A percentile compares a stretch with the other conserved stretches of the same genome.
Conservation (phyloP, 305 asterid species). For the Fraxinus velutina region DNA sequence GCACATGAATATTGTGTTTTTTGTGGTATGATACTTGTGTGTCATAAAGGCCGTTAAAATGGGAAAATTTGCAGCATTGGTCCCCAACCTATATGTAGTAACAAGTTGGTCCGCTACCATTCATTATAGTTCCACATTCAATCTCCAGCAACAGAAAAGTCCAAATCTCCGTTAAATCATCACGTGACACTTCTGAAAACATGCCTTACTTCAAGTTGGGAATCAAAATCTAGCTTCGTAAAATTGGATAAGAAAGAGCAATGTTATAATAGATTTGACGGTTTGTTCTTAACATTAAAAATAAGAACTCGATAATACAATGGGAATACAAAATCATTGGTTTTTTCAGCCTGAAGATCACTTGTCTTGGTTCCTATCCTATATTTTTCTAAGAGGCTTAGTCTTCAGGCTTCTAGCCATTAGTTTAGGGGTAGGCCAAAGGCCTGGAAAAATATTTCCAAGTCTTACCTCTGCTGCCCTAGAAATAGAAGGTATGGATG, state of each 20-base stretch:
- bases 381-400: not conserved
- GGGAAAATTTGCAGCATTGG: not conserved
- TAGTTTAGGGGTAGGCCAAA: not conserved
- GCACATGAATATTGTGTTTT: too few species aligned
- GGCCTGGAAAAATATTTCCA: not conserved
- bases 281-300: too few species aligned
- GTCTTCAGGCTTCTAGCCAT: not conserved
- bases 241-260: not conserved
- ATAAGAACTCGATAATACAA: not conserved
- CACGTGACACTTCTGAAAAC: not conserved
- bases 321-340: not conserved
- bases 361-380: not conserved
- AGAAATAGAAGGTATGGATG: conserved; percentile 68
- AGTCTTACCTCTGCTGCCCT: conserved; percentile 58
- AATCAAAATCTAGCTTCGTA: not conserved
- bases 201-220: not conserved
- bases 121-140: not conserved
- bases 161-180: not conserved
- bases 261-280: not conserved
- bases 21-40: not conserved
- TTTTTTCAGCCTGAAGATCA: not conserved
- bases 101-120: not conserved
- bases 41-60: not conserved
- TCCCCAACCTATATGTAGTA: not conserved
- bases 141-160: not conserved